A percentile compares a stretch with the other conserved stretches of the same genome.
phyloP scores from a whole-genome alignment of 495 filamentous ascomycete genomes.

The Aspergillus nanangensis region DNA sequence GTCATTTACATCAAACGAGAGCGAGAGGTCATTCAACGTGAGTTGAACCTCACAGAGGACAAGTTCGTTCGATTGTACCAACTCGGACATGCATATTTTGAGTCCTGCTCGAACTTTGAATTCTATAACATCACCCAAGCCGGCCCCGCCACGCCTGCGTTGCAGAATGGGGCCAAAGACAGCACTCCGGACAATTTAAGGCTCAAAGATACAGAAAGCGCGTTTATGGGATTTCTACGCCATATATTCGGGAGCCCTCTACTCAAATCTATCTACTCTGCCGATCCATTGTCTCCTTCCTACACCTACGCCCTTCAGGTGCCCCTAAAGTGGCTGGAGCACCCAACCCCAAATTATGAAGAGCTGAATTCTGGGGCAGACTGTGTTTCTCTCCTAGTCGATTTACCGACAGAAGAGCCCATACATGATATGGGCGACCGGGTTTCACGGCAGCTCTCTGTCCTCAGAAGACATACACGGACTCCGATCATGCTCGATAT shows the following conservation, averaged over 20 bases:
- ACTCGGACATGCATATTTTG: slow-evolving; percentile 41
- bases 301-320: slow-evolving; percentile 56
- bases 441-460: slow-evolving; percentile 14
- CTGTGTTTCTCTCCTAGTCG: slow-evolving; percentile 56
- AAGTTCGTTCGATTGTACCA: slow-evolving; percentile 44
- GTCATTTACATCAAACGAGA: slow-evolving; percentile 65
- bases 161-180: too few species aligned
- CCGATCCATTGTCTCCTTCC: slow-evolving; percentile 9
- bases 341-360: slow-evolving; percentile 45
- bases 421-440: background rate
- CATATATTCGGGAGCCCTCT: too few species aligned
- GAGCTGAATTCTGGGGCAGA: slow-evolving; percentile 57
- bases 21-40: slow-evolving; percentile 36
- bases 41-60: slow-evolving; percentile 28
- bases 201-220: slow-evolving; percentile 37
- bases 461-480: slow-evolving; percentile 14
- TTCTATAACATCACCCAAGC: slow-evolving; percentile 56
- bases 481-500: slow-evolving; percentile 18
- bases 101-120: slow-evolving; percentile 61
- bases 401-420: slow-evolving; percentile 11
- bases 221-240: slow-evolving; percentile 23
- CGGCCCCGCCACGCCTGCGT: too few species aligned
- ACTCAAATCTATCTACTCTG: too few species aligned
- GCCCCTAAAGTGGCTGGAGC: slow-evolving; percentile 46
- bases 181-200: slow-evolving; percentile 14